phyloP scores from a whole-genome alignment of 1,139 yeast genomes.

The Blastobotrys persicus region DNA sequence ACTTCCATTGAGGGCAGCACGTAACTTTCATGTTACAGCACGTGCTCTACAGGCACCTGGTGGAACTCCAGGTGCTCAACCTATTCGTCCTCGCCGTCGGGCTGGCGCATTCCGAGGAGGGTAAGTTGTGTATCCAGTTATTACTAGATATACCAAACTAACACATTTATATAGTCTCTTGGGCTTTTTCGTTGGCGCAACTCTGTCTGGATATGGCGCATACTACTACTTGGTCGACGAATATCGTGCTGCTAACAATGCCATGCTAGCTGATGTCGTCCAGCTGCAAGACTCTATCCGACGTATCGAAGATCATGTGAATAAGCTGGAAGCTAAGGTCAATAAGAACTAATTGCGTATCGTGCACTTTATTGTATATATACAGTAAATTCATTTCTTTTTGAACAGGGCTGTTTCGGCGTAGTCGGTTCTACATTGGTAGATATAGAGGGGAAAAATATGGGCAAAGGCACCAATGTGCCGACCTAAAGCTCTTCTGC shows the following conservation, averaged over 20 bases:
- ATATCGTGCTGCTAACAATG: conserved; percentile 68
- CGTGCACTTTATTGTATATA: not conserved
- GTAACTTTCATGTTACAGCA: not conserved
- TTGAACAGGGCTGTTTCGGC: no score
- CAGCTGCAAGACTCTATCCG: conserved; percentile 66
- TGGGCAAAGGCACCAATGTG: no score
- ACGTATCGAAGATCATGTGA: conserved; percentile 54
- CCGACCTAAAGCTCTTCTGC: no score
- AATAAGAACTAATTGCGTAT: conserved; percentile 13
- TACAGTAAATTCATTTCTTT: not conserved
- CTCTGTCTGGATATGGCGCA: conserved; percentile 70
- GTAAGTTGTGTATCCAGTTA: conserved; percentile 25
- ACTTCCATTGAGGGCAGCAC: conserved; percentile 6
- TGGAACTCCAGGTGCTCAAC: conserved; percentile 14
- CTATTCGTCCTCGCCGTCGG: conserved; percentile 19
- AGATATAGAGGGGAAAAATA: no score
- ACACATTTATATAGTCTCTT: conserved; percentile 29
- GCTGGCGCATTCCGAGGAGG: conserved; percentile 37
- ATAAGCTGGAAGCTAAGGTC: conserved; percentile 32
- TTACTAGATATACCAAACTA: not conserved
- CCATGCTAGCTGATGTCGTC: conserved; percentile 71
- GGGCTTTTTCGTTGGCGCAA: conserved; percentile 77
- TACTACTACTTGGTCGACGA: conserved; percentile 78
- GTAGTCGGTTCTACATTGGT: no score
- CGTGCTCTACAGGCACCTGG: not conserved